Evolutionary conservation across 805 yeast genomes (phyloP).

Genomic region (Starmerella gropengiesseri): DNA sequence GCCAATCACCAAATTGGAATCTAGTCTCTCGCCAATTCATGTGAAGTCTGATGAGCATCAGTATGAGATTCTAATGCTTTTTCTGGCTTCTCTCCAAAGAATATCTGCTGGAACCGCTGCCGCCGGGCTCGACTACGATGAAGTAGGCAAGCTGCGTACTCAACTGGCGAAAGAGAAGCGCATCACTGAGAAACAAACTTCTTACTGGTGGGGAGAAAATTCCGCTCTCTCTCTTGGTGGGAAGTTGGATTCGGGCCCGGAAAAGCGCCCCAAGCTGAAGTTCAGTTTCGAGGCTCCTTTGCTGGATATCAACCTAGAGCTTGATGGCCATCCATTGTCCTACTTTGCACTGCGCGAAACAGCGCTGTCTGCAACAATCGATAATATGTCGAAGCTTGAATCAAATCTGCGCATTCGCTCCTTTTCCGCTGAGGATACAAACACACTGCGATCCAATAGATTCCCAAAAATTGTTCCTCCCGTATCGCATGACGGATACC

Average conservation of each 20-base stretch:
- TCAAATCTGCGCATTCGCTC: constrained; percentile 59
- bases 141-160: constrained; percentile 27
- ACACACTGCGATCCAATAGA: constrained; percentile 39
- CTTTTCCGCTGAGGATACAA: constrained; percentile 62
- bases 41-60: constrained; percentile 66
- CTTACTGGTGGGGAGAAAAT: constrained; percentile 22
- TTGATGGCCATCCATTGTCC: constrained; percentile 35
- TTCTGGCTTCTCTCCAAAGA: constrained; percentile 44
- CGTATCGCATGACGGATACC: constrained; percentile 49
- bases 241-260: not conserved
- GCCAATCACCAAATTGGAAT: constrained; percentile 37
- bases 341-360: constrained; percentile 50
- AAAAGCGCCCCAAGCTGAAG: constrained; percentile 9
- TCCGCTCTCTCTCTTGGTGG: constrained; percentile 12
- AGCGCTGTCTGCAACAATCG: constrained; percentile 41
- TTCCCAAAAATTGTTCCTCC: constrained; percentile 76
- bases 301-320: constrained; percentile 13
- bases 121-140: constrained; percentile 37
- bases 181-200: constrained; percentile 15
- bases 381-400: constrained; percentile 43
- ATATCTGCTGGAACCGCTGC: constrained; percentile 42
- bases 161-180: constrained; percentile 21
- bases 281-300: constrained; percentile 21
- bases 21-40: constrained; percentile 52
- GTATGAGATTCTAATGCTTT: constrained; percentile 43